These are phyloP conservation scores for Umbelopsis sp. DNA, from an alignment of 192 early-diverging fungal genomes.

Conservation along the genomic window DNA sequence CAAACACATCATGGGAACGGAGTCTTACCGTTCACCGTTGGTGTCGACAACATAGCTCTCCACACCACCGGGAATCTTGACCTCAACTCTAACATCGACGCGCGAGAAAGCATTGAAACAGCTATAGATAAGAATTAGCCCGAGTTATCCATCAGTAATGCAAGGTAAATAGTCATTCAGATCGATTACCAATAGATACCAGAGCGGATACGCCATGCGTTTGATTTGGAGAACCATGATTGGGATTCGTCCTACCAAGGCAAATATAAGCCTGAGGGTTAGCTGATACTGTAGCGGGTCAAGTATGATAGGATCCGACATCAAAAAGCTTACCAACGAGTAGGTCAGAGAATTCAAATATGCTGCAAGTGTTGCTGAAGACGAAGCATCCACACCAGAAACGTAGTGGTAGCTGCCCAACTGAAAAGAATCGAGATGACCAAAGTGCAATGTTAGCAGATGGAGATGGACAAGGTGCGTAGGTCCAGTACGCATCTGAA, in stretches of 20 bases:
- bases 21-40: conserved; percentile 78
- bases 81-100: conserved; percentile 97
- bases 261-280: neutral
- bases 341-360: conserved; percentile 97
- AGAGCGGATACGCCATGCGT: conserved; percentile 63
- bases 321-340: conserved; percentile 59
- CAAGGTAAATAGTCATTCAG: neutral
- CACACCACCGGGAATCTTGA: conserved; percentile 97
- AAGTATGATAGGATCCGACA: no score
- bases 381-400: conserved; percentile 82
- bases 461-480: neutral
- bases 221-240: conserved; percentile 67
- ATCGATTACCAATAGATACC: conserved; percentile 62
- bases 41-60: conserved; percentile 89
- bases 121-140: conserved; percentile 48
- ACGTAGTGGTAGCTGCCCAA: conserved; percentile 84
- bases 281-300: no score
- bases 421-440: conserved; percentile 47
- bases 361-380: conserved; percentile 95
- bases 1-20: no score
- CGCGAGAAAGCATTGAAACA: conserved; percentile 98
- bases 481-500: no score
- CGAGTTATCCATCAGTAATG: neutral
- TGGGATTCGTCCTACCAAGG: conserved; percentile 58
- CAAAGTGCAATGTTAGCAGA: neutral